These are phyloP conservation scores for Amylostereum areolatum DNA, from an alignment of 1,284 basidiomycete species.

Conservation along the genomic window DNA sequence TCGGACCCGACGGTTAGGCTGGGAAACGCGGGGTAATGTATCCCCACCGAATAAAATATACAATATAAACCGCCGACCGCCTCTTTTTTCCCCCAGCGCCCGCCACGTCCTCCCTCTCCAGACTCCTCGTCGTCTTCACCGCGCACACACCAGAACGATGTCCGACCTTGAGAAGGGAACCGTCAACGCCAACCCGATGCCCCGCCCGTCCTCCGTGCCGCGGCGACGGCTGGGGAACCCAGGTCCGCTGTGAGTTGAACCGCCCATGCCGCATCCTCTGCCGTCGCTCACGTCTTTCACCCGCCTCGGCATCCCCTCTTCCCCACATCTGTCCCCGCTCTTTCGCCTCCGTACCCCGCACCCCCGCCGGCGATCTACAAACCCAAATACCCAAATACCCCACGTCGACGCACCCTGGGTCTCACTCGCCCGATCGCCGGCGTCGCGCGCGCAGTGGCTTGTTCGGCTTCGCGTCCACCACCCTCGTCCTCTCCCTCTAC, in stretches of 20 bases:
- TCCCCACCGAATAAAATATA: too few species aligned
- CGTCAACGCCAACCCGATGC: conserved; percentile 1
- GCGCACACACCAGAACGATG: neutral
- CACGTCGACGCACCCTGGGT: neutral
- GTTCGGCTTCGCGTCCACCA: conserved; percentile 70
- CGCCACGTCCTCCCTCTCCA: too few species aligned
- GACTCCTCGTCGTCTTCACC: too few species aligned
- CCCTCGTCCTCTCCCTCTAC: conserved; percentile 65
- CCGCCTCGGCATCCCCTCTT: neutral
- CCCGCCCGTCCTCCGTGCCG: neutral
- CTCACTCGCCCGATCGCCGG: neutral
- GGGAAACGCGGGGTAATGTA: too few species aligned
- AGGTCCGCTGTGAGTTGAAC: conserved; percentile 38
- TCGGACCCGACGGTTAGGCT: too few species aligned
- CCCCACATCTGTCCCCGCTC: neutral
- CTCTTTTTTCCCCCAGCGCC: too few species aligned
- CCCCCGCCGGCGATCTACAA: too few species aligned
- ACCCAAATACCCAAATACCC: too few species aligned
- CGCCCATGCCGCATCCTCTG: neutral
- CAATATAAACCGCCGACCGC: too few species aligned
- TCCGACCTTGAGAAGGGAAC: neutral
- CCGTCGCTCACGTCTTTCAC: neutral
- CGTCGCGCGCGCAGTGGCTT: too few species aligned
- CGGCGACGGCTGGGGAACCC: conserved; percentile 41
- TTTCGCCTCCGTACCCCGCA: neutral